phyloP scores from a whole-genome alignment of 2,329 filamentous ascomycete genomes.

The Tolypocladium sp. region DNA sequence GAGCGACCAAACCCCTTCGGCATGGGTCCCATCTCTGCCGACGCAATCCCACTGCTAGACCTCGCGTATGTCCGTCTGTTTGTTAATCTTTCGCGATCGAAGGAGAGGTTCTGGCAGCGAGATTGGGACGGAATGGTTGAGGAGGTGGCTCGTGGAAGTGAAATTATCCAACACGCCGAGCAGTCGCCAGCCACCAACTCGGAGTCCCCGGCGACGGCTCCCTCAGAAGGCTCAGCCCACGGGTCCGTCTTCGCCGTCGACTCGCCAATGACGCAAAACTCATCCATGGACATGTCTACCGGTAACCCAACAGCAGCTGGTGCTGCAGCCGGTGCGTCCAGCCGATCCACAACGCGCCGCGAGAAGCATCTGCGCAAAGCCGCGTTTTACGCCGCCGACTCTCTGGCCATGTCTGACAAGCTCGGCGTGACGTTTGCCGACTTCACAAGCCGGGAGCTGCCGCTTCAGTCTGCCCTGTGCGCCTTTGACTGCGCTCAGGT shows the following conservation, averaged over 20 bases:
- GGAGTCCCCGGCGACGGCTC: conserved; percentile 26
- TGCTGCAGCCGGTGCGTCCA: conserved; percentile 14
- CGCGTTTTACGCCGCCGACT: conserved; percentile 92
- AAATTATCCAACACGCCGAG: conserved; percentile 65
- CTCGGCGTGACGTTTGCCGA: conserved; percentile 80
- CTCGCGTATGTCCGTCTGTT: conserved; percentile 88
- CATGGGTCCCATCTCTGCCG: conserved; percentile 72
- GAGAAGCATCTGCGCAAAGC: conserved; percentile 87
- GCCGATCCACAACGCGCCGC: conserved; percentile 53
- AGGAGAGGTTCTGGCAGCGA: conserved; percentile 88
- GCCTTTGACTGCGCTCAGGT: conserved; percentile 92
- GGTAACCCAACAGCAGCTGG: not conserved
- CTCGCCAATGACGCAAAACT: conserved; percentile 40
- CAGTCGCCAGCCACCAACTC: conserved; percentile 44
- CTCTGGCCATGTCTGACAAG: conserved; percentile 79
- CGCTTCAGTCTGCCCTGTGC: conserved; percentile 85
- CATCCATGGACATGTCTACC: conserved; percentile 34
- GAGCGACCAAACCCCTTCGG: conserved; percentile 80
- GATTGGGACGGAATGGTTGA: conserved; percentile 90
- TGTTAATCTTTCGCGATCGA: conserved; percentile 84
- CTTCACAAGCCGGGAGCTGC: conserved; percentile 72
- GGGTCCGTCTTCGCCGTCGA: conserved; percentile 41
- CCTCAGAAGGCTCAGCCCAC: conserved; percentile 34
- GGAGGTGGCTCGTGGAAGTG: conserved; percentile 69
- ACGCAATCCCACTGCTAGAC: conserved; percentile 84